Percentiles rank a stretch among this genome's conserved stretches.
Evolutionary conservation across 2,329 filamentous ascomycete genomes (phyloP).

Genomic region (Cercospora sojina): DNA sequence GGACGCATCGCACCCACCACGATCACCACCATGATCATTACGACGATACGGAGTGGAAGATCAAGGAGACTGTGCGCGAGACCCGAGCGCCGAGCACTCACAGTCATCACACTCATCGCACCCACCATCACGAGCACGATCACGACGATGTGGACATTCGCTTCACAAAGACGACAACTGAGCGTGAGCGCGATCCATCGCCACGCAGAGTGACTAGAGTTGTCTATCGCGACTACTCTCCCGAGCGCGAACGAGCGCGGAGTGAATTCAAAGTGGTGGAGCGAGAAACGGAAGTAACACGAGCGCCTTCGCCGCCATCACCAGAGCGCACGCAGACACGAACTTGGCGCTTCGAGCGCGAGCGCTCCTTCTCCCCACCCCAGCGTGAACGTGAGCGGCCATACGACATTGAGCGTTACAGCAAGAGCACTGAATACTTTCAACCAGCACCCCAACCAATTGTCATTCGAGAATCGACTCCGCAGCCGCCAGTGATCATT

Average conservation of each 20-base stretch:
- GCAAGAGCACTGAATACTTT: slow-evolving; percentile 55
- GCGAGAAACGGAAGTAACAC: slow-evolving; percentile 35
- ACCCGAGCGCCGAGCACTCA: slow-evolving; percentile 18
- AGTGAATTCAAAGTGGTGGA: slow-evolving; percentile 44
- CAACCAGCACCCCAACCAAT: slow-evolving; percentile 50
- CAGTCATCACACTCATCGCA: slow-evolving; percentile 3
- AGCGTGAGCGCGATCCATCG: slow-evolving; percentile 31
- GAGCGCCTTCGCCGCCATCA: slow-evolving; percentile 39
- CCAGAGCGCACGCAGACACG: slow-evolving; percentile 50
- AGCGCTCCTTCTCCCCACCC: slow-evolving; percentile 48
- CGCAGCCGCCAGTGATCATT: slow-evolving; percentile 50
- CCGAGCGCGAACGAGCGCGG: slow-evolving; percentile 26
- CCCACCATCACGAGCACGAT: slow-evolving; percentile 8
- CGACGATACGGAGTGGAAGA: slow-evolving; percentile 31
- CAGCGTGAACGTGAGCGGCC: slow-evolving; percentile 40
- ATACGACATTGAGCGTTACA: slow-evolving; percentile 53
- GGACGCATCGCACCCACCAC: slow-evolving; percentile 16
- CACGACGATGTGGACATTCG: slow-evolving; percentile 33
- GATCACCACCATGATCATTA: slow-evolving; percentile 19
- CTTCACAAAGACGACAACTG: slow-evolving; percentile 43
- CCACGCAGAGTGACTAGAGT: slow-evolving; percentile 35
- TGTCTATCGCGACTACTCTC: slow-evolving; percentile 34
- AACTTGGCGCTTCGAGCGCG: slow-evolving; percentile 54
- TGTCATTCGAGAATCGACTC: slow-evolving; percentile 53
- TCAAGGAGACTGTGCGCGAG: slow-evolving; percentile 28